Percentiles rank a stretch among this genome's conserved stretches.
phyloP scores from a whole-genome alignment of 176 grass and related monocot genomes.

The Carex kokanica region DNA sequence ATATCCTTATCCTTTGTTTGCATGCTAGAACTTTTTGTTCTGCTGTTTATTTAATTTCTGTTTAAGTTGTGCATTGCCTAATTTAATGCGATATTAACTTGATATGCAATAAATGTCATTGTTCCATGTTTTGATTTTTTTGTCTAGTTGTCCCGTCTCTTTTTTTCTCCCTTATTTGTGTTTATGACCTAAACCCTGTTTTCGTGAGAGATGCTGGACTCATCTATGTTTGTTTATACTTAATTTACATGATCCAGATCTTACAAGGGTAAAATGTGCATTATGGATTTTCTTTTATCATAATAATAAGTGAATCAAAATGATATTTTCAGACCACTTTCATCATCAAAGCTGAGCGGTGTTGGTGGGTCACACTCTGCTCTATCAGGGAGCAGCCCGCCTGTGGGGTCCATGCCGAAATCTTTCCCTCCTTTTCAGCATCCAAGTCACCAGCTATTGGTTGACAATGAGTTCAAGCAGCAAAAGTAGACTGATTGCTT shows the following conservation, averaged over 20 bases:
- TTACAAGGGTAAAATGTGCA: background rate
- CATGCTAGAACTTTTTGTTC: background rate
- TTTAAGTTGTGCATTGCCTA: background rate
- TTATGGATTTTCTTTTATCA: background rate
- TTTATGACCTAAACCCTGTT: background rate
- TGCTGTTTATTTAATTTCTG: background rate
- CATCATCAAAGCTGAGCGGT: conserved; percentile 72
- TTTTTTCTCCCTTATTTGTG: background rate
- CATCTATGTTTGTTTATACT: background rate
- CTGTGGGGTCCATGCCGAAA: conserved; percentile 89
- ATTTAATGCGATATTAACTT: background rate
- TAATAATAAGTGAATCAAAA: background rate
- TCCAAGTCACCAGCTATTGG: conserved; percentile 80
- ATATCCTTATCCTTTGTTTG: background rate
- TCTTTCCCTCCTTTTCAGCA: conserved; percentile 90
- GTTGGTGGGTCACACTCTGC: conserved; percentile 65
- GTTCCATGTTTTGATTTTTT: background rate
- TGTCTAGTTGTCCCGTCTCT: background rate
- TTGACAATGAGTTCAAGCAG: conserved; percentile 93
- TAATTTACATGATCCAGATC: background rate
- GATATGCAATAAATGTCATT: background rate
- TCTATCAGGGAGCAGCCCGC: conserved; percentile 72
- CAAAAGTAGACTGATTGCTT: conserved; percentile 62
- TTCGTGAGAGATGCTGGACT: background rate
- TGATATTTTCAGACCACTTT: conserved; percentile 20